These are phyloP conservation scores for Geotrichum restrictum DNA, from an alignment of 1,139 yeast species.

Conservation along the genomic window DNA sequence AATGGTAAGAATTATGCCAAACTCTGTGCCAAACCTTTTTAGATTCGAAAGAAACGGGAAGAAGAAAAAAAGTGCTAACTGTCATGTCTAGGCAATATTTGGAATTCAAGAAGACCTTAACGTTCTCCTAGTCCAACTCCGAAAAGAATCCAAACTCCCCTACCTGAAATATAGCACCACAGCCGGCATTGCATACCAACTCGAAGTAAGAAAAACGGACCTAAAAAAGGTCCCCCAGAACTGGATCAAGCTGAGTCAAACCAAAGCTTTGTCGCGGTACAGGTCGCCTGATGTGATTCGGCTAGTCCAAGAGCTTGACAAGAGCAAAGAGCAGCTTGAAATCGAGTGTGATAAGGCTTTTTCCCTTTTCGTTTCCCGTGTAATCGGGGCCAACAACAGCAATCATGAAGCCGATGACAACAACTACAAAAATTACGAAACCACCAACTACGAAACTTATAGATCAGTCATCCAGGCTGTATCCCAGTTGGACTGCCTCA, in stretches of 20 bases:
- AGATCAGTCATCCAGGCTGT: conserved; percentile 50
- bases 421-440: no score
- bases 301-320: conserved; percentile 54
- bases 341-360: conserved; percentile 57
- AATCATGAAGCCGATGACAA: no score
- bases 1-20: no score
- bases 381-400: conserved; percentile 44
- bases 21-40: no score
- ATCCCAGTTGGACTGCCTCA: conserved; percentile 66
- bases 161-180: conserved; percentile 54
- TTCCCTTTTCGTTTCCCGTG: conserved; percentile 46
- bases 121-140: conserved; percentile 49
- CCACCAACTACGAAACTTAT: conserved; percentile 50
- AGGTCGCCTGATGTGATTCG: conserved; percentile 56
- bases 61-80: conserved; percentile 15
- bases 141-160: conserved; percentile 52
- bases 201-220: conserved; percentile 66
- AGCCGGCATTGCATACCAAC: conserved; percentile 61
- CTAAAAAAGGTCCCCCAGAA: conserved; percentile 57
- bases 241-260: conserved; percentile 75
- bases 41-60: no score
- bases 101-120: conserved; percentile 43
- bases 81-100: conserved; percentile 22
- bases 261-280: conserved; percentile 67
- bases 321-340: conserved; percentile 58